These are phyloP conservation scores for Oldenlandia corymbosa DNA, from an alignment of 257 asterid genomes.

Conservation along the genomic window DNA sequence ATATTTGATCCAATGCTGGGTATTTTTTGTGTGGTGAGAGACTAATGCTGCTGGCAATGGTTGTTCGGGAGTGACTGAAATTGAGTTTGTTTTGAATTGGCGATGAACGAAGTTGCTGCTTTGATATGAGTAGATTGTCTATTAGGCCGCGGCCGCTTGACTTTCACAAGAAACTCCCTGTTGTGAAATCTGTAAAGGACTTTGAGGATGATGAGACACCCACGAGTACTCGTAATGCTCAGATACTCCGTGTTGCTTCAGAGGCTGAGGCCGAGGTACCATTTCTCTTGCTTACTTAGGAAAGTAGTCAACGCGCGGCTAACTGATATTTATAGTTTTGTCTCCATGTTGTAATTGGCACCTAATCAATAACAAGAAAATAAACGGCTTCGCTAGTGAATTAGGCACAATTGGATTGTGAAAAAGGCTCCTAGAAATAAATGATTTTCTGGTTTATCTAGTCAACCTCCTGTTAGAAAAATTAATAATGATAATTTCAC, in stretches of 20 bases:
- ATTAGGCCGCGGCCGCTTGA: constrained; percentile 99
- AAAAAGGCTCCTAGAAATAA: constrained; percentile 5
- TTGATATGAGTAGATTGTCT: constrained; percentile 93
- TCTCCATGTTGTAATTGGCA: constrained; percentile 7
- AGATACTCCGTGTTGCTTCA: constrained; percentile 69
- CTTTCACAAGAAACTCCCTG: constrained; percentile 92
- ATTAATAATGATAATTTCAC: neutral
- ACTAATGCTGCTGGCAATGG: constrained; percentile 2
- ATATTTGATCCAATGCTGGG: neutral
- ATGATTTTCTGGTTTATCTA: constrained; percentile 7
- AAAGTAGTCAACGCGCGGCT: neutral
- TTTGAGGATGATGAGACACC: constrained; percentile 94
- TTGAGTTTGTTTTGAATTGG: constrained; percentile 3
- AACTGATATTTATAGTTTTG: constrained; percentile 15
- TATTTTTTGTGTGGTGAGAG: neutral
- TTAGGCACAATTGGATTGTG: constrained; percentile 3
- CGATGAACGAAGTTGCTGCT: constrained; percentile 34
- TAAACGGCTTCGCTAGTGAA: neutral
- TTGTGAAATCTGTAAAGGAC: constrained; percentile 83
- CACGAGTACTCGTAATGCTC: constrained; percentile 78
- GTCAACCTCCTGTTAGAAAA: neutral
- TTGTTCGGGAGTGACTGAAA: constrained; percentile 2
- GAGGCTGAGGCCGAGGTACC: constrained; percentile 80
- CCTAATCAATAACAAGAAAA: neutral
- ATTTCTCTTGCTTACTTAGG: neutral